Base-by-base conservation (phyloP, 305 asterid genomes). In the Lippia alba region DNA sequence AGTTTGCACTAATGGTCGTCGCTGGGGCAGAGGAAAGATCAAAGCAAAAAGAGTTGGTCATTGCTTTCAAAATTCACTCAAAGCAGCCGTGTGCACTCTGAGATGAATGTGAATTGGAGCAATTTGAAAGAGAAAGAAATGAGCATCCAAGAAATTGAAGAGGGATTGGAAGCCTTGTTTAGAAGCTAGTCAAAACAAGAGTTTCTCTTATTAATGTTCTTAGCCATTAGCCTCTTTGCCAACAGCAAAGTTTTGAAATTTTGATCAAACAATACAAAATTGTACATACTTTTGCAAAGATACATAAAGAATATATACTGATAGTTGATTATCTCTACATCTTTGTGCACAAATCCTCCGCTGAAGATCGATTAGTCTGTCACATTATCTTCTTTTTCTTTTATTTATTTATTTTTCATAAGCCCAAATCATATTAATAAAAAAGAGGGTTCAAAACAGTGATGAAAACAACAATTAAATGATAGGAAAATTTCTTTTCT, bases 131-230 rank as follows among this genome's bases (percentile, higher is more conserved):
- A 44, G 20, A 44, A 66, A 1, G 75, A 80, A 69, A 61, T 15
- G 79, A 46, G 2, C 15, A 69, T 81, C 10, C 69, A 74, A 0
- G 80, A 80, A 73, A 15, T 76, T 20, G 76, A 79, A 58, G 80
- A 72, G 14, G 78, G 57, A 19, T 40, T 74, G 4, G 83, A 78
- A 74, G 12, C 56, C 19, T 74, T 66, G 10, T 70, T 56, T 50
- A 74, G 61, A 56, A 71, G 71, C 51, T 64, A 17, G 32, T 79
- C 32, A 75, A 74, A 56, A 75, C 74, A 56, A 67, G 83, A 75
- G 80, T 67, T 41, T 66, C 72, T n/a, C 77, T 79, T 49, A 79
- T 78, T 46, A 78, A 78, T 74, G 58, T 32, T 60, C 69, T 78
- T 12, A 78, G 72, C 65, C 61, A 73, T 41, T 74, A 76, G 54